Percentiles rank a stretch among this genome's conserved stretches.
phyloP scores from a whole-genome alignment of 2,329 filamentous ascomycete genomes.

The Orbilia blumenaviensis region DNA sequence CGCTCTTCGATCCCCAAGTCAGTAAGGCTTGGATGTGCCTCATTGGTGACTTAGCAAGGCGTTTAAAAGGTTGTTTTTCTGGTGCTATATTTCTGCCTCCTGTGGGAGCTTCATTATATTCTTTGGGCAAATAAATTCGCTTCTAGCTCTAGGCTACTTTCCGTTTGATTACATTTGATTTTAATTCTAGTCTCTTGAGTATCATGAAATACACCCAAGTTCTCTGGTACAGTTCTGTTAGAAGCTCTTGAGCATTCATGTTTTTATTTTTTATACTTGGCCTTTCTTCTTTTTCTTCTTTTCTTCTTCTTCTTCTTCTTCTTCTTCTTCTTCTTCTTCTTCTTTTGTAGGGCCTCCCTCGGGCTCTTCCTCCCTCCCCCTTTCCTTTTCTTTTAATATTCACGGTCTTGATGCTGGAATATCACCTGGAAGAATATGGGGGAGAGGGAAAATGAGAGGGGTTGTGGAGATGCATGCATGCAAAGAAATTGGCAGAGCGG shows the following conservation, averaged over 20 bases:
- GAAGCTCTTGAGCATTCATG: background rate
- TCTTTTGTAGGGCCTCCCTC: too few species aligned
- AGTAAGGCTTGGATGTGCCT: conserved; percentile 24
- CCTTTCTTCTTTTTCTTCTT: too few species aligned
- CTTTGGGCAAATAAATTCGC: background rate
- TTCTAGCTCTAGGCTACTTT: background rate
- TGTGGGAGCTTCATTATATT: background rate
- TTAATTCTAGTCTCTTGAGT: background rate
- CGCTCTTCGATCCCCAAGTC: conserved; percentile 51
- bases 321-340: too few species aligned
- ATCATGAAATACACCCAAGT: background rate
- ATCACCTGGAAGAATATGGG: too few species aligned
- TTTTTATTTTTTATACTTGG: too few species aligned
- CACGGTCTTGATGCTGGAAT: too few species aligned
- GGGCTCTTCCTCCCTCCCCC: too few species aligned
- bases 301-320: too few species aligned
- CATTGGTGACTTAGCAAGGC: conserved; percentile 1
- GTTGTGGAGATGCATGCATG: too few species aligned
- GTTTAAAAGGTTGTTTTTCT: background rate
- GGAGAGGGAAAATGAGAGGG: too few species aligned
- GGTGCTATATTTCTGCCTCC: background rate
- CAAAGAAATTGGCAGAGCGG: too few species aligned
- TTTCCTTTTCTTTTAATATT: too few species aligned
- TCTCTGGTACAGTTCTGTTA: background rate
- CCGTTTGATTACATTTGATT: background rate